Evolutionary conservation across 2,329 filamentous ascomycete species (phyloP), one percentile per base, ranked within the genome.

Genomic region (Aspergillus intermedius): DNA sequence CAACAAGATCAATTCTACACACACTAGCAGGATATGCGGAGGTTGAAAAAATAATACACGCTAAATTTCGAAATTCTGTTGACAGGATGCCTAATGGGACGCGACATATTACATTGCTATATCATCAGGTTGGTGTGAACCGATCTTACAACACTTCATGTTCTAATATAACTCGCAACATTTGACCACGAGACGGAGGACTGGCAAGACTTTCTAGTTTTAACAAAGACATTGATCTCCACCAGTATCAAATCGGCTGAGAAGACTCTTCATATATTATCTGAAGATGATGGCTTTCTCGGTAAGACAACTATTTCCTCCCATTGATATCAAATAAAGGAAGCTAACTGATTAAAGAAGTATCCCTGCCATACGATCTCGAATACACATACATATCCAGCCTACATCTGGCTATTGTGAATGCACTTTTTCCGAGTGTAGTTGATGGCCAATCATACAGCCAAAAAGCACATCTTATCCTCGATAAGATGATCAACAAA

Each of bases 161-260:
- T 46, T 21, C 28, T 28, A 21, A 46, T 22, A 5, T 22, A 5
- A 22, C 5, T 4, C 21, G 4, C 0, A 21, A 66, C 68, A 15
- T 22, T 68, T 0, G 53, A 51, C 0, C 50, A 60, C 2, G 55
- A 55, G 44, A 53, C 46, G 2, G 61, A 69, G 22, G 60, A 69
- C 23, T 66, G 65, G 30, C 60, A 66, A 7, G 62, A 47, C 0
- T 66, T 72, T 28, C 50, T 72, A 0, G 56, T 55, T 3, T 61
- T 60, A 1, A 70, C 68, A 1, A 65, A 62, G 12, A 54, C 65
- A 0, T 47, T 73, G 0, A 70, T 73, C 3, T 67, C 64, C 0
- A 69, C 64, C 0, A 67, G 71, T 4, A 72, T 73, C 15, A 72
- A 73, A 34, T 74, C 70, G 0, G 70, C 71, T 0, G 56, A 60